Base-by-base conservation (phyloP, 257 asterid genomes). In the Cordia subcordata region DNA sequence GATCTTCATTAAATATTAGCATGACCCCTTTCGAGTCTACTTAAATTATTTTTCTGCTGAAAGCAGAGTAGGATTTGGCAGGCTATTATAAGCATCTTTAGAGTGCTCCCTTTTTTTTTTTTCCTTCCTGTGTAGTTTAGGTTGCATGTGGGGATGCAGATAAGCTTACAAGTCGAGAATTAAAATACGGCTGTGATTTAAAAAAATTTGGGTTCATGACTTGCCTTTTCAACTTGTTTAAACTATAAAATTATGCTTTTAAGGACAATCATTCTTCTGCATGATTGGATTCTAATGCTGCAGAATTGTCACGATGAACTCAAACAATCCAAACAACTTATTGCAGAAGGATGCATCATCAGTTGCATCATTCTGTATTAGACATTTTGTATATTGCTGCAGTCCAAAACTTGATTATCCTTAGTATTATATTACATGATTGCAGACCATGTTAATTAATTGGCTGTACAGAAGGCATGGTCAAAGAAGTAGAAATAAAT, bases 271-370 rank as follows among this genome's bases (percentile, higher is more conserved):
- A 49, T 49, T 14, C 53, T 8, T 17, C 18, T 49, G 53, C 53
- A 49, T 49, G 21, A 49, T 17, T 14, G 21, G 53, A 49, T 15
- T 49, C 18, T 17, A 49, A 49, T 13, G 10, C 18, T 49, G 53
- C 21, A 14, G 21, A 11, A 49, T 15, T 1, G 1, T 14, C 21
- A 49, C n/a, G n/a, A n/a, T 45, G 19, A 17, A 39, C 8, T 14
- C 55, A 22, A 35, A 49, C 64, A 62, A 14, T 33, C 68, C 63
- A 19, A 22, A 23, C 42, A 56, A 21, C 38, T 62, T 47, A 56
- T 65, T 40, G 33, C 60, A 67, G 27, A 60, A 20, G 62, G 21
- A 35, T 53, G 49, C 53, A 23, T 59, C 71, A 66, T 49, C 64
- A 49, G 53, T 65, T 40, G 27, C 60, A 67, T 67, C 68, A 53